Percentiles rank a stretch among this genome's conserved stretches.
Conservation (phyloP, 352 stramenopile species). For the Phytophthora multivora region DNA sequence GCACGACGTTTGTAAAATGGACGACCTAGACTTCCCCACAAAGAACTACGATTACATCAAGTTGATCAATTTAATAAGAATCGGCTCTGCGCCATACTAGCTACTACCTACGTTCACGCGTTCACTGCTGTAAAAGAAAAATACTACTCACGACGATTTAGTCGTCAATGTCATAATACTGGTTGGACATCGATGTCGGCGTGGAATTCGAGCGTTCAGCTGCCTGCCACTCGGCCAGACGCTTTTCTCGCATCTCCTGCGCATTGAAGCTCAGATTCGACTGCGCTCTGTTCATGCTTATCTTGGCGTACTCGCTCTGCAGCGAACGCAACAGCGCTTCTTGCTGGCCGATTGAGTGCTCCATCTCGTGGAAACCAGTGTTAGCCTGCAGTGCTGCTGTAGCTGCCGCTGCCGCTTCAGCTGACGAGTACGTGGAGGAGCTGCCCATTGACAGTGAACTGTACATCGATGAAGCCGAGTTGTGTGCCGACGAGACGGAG, state of each 20-base stretch:
- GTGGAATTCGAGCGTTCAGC: slow-evolving; percentile 9
- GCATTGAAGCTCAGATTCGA: slow-evolving; percentile 27
- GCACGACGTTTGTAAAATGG: too few species aligned
- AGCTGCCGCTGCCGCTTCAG: slow-evolving; percentile 24
- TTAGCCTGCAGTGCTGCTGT: slow-evolving; percentile 31
- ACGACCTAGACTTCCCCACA: too few species aligned
- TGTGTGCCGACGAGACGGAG: slow-evolving; percentile 22
- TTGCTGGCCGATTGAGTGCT: slow-evolving; percentile 62
- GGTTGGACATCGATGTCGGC: slow-evolving; percentile 10
- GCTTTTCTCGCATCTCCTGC: slow-evolving; percentile 25
- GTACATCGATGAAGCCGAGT: slow-evolving; percentile 25
- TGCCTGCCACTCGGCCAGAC: slow-evolving; percentile 25
- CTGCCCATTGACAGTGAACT: slow-evolving; percentile 27
- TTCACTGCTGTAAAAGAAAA: slow-evolving; percentile 7
- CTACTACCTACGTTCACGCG: neutral
- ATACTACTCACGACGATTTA: slow-evolving; percentile 11
- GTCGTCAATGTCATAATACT: slow-evolving; percentile 34
- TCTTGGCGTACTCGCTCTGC: slow-evolving; percentile 38
- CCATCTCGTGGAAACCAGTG: slow-evolving; percentile 49
- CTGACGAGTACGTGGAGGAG: slow-evolving; percentile 28
- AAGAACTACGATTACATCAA: neutral
- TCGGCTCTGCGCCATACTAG: neutral
- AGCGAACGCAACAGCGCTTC: slow-evolving; percentile 51
- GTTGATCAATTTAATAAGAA: slow-evolving; percentile 23
- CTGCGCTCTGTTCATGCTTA: slow-evolving; percentile 23